Evolutionary conservation across 2,329 filamentous ascomycete species (phyloP).

Genomic region (Talaromyces sp.): DNA sequence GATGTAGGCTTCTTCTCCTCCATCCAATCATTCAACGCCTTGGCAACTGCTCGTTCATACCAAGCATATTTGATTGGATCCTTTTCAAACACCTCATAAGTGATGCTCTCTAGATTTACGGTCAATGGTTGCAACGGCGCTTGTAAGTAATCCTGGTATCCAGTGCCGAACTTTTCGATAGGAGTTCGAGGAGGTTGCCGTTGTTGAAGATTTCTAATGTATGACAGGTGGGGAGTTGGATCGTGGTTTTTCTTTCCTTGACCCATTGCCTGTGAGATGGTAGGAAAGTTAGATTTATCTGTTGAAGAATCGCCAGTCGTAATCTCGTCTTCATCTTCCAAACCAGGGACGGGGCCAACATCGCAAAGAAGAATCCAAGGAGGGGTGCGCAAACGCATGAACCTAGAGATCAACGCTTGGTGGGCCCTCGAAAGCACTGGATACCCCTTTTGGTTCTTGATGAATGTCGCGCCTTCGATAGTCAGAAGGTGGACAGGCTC

Average conservation of each 20-base stretch:
- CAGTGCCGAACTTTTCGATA: slow-evolving; percentile 62
- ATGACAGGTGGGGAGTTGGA: slow-evolving; percentile 64
- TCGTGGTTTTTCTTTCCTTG: slow-evolving; percentile 49
- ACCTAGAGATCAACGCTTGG: slow-evolving; percentile 52
- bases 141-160: slow-evolving; percentile 91
- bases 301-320: slow-evolving; percentile 14
- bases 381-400: slow-evolving; percentile 51
- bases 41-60: slow-evolving; percentile 79
- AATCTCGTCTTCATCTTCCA: slow-evolving; percentile 23
- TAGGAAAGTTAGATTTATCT: slow-evolving; percentile 53
- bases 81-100: slow-evolving; percentile 97
- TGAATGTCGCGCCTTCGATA: slow-evolving; percentile 49
- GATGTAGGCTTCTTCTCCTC: slow-evolving; percentile 67
- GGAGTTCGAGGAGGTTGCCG: slow-evolving; percentile 64
- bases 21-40: slow-evolving; percentile 76
- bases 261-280: slow-evolving; percentile 60
- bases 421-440: slow-evolving; percentile 55
- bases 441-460: slow-evolving; percentile 54
- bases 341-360: slow-evolving; percentile 50
- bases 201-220: slow-evolving; percentile 76
- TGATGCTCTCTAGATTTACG: slow-evolving; percentile 94
- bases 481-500: slow-evolving; percentile 56
- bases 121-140: slow-evolving; percentile 90
- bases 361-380: slow-evolving; percentile 59
- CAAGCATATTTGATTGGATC: slow-evolving; percentile 97